Base-by-base conservation (phyloP, 2,329 filamentous ascomycete genomes). In the Cadophora malorum region DNA sequence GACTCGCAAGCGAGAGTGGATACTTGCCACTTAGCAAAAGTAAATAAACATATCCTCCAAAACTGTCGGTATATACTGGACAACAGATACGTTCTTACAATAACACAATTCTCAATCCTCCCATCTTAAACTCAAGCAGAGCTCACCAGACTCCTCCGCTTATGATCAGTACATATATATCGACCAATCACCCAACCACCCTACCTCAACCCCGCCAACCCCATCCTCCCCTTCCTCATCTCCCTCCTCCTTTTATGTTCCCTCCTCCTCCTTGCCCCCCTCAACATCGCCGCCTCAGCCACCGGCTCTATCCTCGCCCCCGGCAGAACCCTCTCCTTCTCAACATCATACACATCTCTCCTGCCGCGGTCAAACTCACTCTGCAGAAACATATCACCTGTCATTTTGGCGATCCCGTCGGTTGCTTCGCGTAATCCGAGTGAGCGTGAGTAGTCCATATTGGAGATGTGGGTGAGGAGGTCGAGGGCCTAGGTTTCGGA, bases 241-340 rank as follows among this genome's bases (percentile, higher is more conserved):
- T 38, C 49, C 60, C 25, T 31, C 55, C 45, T 45, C n/a, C 28
- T 33, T 45, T 19, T 63, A 12, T 52, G 19, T 19, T 38, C 49
- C 45, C 31, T 35, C 52, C 67, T 63, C 64, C 50, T 50, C 21
- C 64, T 49, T 25, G 60, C 56, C 52, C 33, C 38, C 33, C 67
- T 64, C 53, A 67, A 41, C 38, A 45, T 21, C n/a, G 53, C 61
- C 21, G 58, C 49, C 59, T 67, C 64, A 31, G 49, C 23, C 1
- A 28, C 21, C n/a, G 31, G 53, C 14, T 21, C 60, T 21, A 60
- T 5, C 19, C 49, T 62, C 49, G 62, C 47, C 33, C 38, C 45
- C 2, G 21, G 59, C 47, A 53, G 9, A 1, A 33, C 5, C 14
- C 41, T 61, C 31, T 16, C 35, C 23, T 10, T 19, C 47, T 49